Evolutionary conservation across 2,329 filamentous ascomycete species (phyloP).

Genomic region (Diaporthe australafricana): DNA sequence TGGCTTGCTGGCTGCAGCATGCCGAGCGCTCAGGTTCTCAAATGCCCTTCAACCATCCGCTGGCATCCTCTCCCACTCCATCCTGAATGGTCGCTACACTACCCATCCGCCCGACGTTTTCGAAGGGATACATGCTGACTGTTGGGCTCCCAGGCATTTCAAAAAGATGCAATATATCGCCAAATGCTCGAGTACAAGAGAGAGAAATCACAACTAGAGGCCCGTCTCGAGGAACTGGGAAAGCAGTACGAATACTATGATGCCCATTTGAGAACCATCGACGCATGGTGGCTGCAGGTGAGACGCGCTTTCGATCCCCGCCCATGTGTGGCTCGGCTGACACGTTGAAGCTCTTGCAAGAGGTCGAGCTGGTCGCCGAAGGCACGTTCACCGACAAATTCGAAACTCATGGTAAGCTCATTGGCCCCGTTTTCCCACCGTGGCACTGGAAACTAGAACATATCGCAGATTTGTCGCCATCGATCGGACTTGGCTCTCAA

Average conservation of each 20-base stretch:
- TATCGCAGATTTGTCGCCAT: constrained; percentile 63
- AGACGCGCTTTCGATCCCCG: constrained; percentile 46
- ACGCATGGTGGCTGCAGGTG: constrained; percentile 96
- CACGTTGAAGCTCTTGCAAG: constrained; percentile 67
- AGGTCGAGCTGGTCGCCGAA: constrained; percentile 70
- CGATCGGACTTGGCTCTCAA: constrained; percentile 71
- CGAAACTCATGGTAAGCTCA: constrained; percentile 54
- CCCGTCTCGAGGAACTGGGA: constrained; percentile 82
- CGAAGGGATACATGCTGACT: constrained; percentile 49
- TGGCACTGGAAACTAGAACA: constrained; percentile 44
- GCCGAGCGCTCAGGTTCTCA: constrained; percentile 49
- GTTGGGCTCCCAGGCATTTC: constrained; percentile 75
- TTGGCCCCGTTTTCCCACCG: constrained; percentile 32
- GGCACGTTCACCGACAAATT: constrained; percentile 58
- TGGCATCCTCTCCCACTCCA: constrained; percentile 33
- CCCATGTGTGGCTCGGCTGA: constrained; percentile 42
- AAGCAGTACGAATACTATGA: constrained; percentile 86
- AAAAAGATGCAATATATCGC: constrained; percentile 96
- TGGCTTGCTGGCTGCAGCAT: constrained; percentile 57
- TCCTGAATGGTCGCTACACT: constrained; percentile 37
- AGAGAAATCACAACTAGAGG: constrained; percentile 84
- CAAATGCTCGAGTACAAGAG: constrained; percentile 99
- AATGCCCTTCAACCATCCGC: constrained; percentile 34
- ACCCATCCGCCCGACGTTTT: constrained; percentile 41
- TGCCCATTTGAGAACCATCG: constrained; percentile 89